Percentiles rank a stretch among this genome's conserved stretches.
phyloP scores from a whole-genome alignment of 352 stramenopile species.

The Phytophthora fragariaefolia region DNA sequence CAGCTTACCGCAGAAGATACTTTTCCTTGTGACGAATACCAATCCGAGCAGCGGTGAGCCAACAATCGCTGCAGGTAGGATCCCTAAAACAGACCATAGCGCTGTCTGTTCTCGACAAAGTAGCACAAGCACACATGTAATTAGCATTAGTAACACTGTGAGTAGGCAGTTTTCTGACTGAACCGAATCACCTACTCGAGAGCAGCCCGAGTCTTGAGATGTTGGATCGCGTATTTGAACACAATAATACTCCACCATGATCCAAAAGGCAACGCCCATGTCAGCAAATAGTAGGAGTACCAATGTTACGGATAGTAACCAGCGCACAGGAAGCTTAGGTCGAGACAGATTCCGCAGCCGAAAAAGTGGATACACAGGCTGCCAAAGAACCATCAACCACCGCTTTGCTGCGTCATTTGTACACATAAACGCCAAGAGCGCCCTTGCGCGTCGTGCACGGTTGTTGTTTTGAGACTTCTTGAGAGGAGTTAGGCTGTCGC shows the following conservation, averaged over 20 bases:
- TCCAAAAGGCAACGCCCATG: constrained; percentile 70
- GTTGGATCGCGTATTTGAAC: constrained; percentile 87
- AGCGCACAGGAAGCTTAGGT: constrained; percentile 36
- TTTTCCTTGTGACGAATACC: constrained; percentile 74
- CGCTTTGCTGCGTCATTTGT: constrained; percentile 35
- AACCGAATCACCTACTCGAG: constrained; percentile 53
- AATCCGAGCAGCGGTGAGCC: constrained; percentile 73
- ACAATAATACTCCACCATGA: constrained; percentile 88
- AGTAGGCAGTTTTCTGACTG: not conserved
- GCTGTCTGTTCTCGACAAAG: constrained; percentile 42
- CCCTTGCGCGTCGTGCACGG: constrained; percentile 24
- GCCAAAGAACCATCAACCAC: constrained; percentile 41
- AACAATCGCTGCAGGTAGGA: constrained; percentile 66
- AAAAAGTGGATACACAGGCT: constrained; percentile 68
- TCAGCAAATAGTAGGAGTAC: constrained; percentile 75
- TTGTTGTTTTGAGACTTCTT: constrained; percentile 30
- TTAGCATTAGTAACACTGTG: constrained; percentile 3
- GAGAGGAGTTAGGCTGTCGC: constrained; percentile 23
- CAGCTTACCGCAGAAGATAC: constrained; percentile 78
- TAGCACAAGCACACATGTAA: constrained; percentile 3
- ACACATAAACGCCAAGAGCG: constrained; percentile 34
- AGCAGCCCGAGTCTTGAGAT: constrained; percentile 72
- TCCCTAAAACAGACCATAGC: constrained; percentile 62
- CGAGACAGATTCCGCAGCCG: constrained; percentile 58
- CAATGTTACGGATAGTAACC: constrained; percentile 55